Evolutionary conservation across 306 rosid species (phyloP).

Genomic region (Betula pendula): DNA sequence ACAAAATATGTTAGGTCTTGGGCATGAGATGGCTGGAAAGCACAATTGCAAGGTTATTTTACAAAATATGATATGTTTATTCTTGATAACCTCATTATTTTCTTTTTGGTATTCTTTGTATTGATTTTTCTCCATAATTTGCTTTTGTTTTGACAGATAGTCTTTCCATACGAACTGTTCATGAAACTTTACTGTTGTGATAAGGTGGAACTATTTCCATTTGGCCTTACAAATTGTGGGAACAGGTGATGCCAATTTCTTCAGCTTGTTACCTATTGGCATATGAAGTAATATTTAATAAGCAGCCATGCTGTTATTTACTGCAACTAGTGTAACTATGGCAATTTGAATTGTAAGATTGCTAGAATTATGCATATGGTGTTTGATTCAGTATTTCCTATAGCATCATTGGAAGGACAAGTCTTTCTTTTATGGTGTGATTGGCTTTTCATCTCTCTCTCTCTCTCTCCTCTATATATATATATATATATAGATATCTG

Average conservation of each 20-base stretch:
- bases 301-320: background rate
- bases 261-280: constrained; percentile 22
- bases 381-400: no score
- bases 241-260: constrained; percentile 58
- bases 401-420: background rate
- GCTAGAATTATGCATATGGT: background rate
- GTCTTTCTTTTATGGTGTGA: background rate
- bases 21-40: constrained; percentile 47
- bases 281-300: background rate
- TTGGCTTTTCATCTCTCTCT: background rate
- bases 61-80: background rate
- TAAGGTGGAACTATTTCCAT: constrained; percentile 59
- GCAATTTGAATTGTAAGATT: no score
- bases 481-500: no score
- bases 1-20: constrained; percentile 32
- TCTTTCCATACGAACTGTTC: constrained; percentile 65
- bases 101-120: constrained; percentile 11
- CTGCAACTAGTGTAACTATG: background rate
- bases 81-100: constrained; percentile 19
- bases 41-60: constrained; percentile 30
- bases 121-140: constrained; percentile 28
- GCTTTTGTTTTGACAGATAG: constrained; percentile 46
- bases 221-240: constrained; percentile 78
- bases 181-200: constrained; percentile 57
- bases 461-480: background rate